Conservation (phyloP, 768 basidiomycete species). For the Ramaria sp. region DNA sequence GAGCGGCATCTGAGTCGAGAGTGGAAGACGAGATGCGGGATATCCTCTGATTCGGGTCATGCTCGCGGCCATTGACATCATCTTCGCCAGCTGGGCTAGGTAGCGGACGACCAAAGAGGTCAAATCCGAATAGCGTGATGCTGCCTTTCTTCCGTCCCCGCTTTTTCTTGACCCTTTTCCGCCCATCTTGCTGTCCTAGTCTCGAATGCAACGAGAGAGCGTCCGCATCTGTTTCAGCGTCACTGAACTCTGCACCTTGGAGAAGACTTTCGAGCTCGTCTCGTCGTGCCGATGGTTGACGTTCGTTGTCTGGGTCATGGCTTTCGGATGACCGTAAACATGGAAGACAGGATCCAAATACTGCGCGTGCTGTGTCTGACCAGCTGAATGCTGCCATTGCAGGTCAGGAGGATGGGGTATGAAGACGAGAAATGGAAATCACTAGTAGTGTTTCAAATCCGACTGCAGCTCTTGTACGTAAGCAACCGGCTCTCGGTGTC, state of each 20-base stretch:
- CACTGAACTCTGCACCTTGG: slow-evolving; percentile 25
- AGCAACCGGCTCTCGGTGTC: too few relatives aligned
- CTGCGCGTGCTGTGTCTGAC: slow-evolving; percentile 50
- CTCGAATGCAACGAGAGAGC: slow-evolving; percentile 60
- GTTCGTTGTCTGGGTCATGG: slow-evolving; percentile 26
- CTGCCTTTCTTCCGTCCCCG: slow-evolving; percentile 17
- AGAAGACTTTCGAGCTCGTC: slow-evolving; percentile 42
- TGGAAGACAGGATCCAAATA: slow-evolving; percentile 47
- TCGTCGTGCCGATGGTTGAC: slow-evolving; percentile 12
- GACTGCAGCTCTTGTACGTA: not conserved
- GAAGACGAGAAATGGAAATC: not conserved
- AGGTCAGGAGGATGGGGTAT: slow-evolving; percentile 5
- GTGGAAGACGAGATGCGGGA: slow-evolving; percentile 30
- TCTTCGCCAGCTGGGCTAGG: slow-evolving; percentile 47
- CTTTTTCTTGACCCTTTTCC: slow-evolving; percentile 25
- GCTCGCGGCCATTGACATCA: slow-evolving; percentile 12
- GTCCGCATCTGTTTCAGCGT: slow-evolving; percentile 46
- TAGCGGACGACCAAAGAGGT: slow-evolving; percentile 57
- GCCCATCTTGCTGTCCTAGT: slow-evolving; percentile 25
- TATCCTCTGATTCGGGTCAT: not conserved
- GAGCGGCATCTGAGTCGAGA: slow-evolving; percentile 63
- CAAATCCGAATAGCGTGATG: slow-evolving; percentile 55
- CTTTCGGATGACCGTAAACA: slow-evolving; percentile 33
- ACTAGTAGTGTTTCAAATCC: not conserved
- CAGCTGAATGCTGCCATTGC: slow-evolving; percentile 48